Evolutionary conservation across 805 yeast species (phyloP).

Genomic region (Metschnikowia kunwiensis): DNA sequence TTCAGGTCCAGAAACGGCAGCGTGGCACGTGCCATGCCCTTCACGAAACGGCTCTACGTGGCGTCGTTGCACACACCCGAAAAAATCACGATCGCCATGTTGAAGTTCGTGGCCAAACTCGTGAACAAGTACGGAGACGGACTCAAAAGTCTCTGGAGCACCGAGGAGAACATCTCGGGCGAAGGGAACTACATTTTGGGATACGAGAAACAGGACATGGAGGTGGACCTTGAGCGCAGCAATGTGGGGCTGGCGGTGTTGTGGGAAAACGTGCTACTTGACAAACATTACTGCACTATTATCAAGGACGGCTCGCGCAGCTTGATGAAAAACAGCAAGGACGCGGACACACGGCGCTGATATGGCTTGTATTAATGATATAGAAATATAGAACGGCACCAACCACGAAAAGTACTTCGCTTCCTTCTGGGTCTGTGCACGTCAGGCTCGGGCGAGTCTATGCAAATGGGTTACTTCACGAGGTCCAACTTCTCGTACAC

Average conservation of each 20-base stretch:
- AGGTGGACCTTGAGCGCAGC: conserved; percentile 62
- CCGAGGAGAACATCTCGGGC: conserved; percentile 84
- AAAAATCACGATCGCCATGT: conserved; percentile 72
- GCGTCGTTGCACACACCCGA: conserved; percentile 77
- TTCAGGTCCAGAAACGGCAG: conserved; percentile 72
- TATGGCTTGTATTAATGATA: conserved; percentile 3
- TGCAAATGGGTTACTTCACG: conserved; percentile 20
- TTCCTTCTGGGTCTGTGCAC: too few species aligned
- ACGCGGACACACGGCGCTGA: conserved; percentile 9
- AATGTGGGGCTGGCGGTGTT: conserved; percentile 86
- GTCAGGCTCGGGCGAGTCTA: too few species aligned
- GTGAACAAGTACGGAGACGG: conserved; percentile 65
- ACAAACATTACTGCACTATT: conserved; percentile 78
- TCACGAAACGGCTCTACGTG: conserved; percentile 74
- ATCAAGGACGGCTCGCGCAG: conserved; percentile 64
- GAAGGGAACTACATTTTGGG: conserved; percentile 61
- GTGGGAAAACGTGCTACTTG: conserved; percentile 82
- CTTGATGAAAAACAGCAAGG: conserved; percentile 38
- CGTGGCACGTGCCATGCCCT: conserved; percentile 67
- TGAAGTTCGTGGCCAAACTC: conserved; percentile 76
- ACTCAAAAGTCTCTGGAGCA: conserved; percentile 71
- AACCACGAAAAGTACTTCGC: too few species aligned
- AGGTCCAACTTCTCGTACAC: conserved; percentile 45
- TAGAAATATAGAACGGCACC: too few species aligned
- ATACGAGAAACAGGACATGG: conserved; percentile 46